These are phyloP conservation scores for Alternaria ventricosa DNA, from an alignment of 2,329 filamentous ascomycete species.

Conservation along the genomic window DNA sequence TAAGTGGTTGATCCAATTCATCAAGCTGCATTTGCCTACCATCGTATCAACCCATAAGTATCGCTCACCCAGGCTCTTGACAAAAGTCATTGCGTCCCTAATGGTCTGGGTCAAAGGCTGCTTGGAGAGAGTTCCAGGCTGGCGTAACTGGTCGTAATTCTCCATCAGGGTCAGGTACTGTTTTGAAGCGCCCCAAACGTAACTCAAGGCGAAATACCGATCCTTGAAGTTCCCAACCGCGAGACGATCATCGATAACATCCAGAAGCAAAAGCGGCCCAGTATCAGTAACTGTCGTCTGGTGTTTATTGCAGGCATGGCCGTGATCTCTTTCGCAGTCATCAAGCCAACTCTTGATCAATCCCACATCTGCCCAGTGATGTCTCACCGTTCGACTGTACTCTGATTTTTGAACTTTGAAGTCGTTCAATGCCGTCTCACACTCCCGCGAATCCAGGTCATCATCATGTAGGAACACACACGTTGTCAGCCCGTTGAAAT, in stretches of 20 bases:
- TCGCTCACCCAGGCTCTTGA: constrained; percentile 4
- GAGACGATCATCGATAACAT: constrained; percentile 1
- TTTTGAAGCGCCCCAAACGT: constrained; percentile 11
- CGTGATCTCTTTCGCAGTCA: constrained; percentile 1
- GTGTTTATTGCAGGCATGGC: neutral
- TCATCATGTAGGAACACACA: constrained; percentile 5
- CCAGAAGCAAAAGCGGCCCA: neutral
- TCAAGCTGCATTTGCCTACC: neutral
- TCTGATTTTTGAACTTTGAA: neutral
- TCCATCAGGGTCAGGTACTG: constrained; percentile 3
- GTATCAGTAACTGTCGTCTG: neutral
- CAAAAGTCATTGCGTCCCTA: constrained; percentile 2
- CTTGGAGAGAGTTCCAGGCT: neutral
- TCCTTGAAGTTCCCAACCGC: neutral
- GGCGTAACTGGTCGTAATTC: neutral
- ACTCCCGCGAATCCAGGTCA: neutral
- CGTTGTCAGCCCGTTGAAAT: neutral
- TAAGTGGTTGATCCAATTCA: neutral
- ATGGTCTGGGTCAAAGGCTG: constrained; percentile 7
- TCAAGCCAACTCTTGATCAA: constrained; percentile 3
- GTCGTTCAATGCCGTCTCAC: neutral
- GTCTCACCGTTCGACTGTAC: neutral
- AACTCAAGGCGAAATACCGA: constrained; percentile 8
- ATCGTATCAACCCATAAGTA: constrained; percentile 12
- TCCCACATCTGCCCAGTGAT: neutral